Evolutionary conservation across 352 stramenopile genomes (phyloP), one percentile per base, ranked within the genome.

Genomic region (Bremia lactucae): DNA sequence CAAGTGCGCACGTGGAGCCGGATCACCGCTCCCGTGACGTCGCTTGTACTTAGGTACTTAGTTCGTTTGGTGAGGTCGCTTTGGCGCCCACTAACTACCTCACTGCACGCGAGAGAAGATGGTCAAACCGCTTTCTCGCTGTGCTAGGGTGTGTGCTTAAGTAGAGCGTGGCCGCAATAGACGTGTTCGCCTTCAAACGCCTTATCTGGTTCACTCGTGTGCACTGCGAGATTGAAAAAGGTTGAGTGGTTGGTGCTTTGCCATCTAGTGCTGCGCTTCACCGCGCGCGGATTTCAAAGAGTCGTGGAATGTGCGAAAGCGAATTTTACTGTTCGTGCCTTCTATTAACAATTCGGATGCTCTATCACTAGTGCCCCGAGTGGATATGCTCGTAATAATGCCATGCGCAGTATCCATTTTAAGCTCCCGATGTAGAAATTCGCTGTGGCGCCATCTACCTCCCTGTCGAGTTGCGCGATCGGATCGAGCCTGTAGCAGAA

Each of bases 211-310:
- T 58, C 36, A 89, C 53, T 19, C 77, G 77, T 40, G 63, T 86
- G 29, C 69, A 72, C 31, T 70, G 68, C 28, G 77, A 89, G 55
- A 58, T 83, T 14, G 70, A 84, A n/a, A 87, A 87, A 38, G 86
- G 77, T 46, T 44, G 58, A 9, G 49, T 33, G 2, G 4, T 37
- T 2, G 39, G 25, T 3, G 50, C 39, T n/a, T 35, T 78, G 28
- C 74, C 69, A 8, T 16, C 14, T 4, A 74, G 74, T n/a, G 59
- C 69, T 10, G 63, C 63, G 20, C 48, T 90, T 24, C 59, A 67
- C 11, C 58, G 65, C 19, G 49, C 62, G 14, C 49, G 55, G 20
- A 42, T 90, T 3, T 75, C 81, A 10, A 69, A 86, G 26, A 40
- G 36, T 8, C 36, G 41, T 0, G 77, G 77, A 13, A 25, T 53